Percentiles rank a stretch among this genome's conserved stretches.
Conservation (phyloP, 306 rosid species). For the Cercis canadensis region DNA sequence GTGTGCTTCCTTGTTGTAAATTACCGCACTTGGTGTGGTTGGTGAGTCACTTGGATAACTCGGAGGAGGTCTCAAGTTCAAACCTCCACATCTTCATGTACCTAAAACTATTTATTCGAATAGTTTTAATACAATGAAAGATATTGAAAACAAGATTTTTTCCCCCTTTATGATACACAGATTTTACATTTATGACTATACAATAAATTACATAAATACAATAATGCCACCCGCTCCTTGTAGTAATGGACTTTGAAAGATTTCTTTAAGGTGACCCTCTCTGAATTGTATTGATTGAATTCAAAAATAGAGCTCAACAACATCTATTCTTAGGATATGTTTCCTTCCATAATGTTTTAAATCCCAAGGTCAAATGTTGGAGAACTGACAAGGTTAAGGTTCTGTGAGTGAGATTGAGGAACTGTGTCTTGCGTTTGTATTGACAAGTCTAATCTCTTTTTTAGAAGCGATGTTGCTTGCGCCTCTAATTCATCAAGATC, state of each 20-base stretch:
- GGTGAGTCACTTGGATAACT: no score
- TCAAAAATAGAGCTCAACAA: slow-evolving; percentile 11
- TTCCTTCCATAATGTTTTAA: slow-evolving; percentile 35
- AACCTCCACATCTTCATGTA: no score
- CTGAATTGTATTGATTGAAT: background rate
- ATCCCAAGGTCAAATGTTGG: slow-evolving; percentile 96
- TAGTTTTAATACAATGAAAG: no score
- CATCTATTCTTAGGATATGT: slow-evolving; percentile 1
- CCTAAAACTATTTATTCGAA: no score
- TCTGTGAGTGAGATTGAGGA: slow-evolving; percentile 43
- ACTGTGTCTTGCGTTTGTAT: slow-evolving; percentile 42
- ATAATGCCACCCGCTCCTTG: background rate
- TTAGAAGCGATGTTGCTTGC: slow-evolving; percentile 72
- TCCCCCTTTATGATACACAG: no score
- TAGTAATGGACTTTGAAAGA: background rate
- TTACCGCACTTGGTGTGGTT: no score
- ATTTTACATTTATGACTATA: background rate
- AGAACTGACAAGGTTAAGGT: slow-evolving; percentile 38
- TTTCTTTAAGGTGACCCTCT: no score
- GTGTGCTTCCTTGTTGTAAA: no score
- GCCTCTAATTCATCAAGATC: slow-evolving; percentile 88
- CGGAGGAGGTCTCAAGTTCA: no score
- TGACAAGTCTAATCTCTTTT: slow-evolving; percentile 56
- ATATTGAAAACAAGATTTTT: no score
- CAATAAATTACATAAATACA: slow-evolving; percentile 21